Conservation (phyloP, 2,329 filamentous ascomycete genomes). For the Sporothrix pseudoabietina region DNA sequence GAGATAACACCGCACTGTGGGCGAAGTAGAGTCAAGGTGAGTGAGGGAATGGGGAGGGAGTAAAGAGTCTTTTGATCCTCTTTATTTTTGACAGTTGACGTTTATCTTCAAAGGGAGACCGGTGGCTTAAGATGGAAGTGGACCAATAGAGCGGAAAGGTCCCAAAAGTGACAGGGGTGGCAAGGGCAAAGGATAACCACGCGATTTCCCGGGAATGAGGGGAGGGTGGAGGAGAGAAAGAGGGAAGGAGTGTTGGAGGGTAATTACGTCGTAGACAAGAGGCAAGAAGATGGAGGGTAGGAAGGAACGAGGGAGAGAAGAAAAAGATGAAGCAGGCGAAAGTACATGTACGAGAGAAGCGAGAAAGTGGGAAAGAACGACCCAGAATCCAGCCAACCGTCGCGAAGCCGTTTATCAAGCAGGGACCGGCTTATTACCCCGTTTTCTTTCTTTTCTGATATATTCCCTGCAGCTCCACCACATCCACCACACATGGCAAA, state of each 20-base stretch:
- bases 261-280: not conserved
- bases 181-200: not conserved
- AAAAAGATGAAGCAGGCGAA: not conserved
- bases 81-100: not conserved
- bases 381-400: conserved; percentile 27
- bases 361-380: conserved; percentile 4
- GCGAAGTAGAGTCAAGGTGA: not conserved
- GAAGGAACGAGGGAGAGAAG: not conserved
- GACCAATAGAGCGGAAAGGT: not conserved
- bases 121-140: not conserved
- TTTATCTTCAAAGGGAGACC: conserved; percentile 21
- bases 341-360: not conserved
- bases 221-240: conserved; percentile 16
- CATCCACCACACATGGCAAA: conserved; percentile 17
- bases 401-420: conserved; percentile 28
- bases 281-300: not conserved
- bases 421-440: conserved; percentile 10
- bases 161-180: conserved; percentile 18
- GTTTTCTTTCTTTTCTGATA: conserved; percentile 14
- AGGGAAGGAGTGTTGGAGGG: conserved; percentile 2
- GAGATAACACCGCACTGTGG: not conserved
- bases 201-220: conserved; percentile 26
- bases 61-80: not conserved
- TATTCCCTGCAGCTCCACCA: conserved; percentile 17
- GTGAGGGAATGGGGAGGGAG: not conserved